Evolutionary conservation across 352 stramenopile species (phyloP).

Genomic region (Pythium aristosporum): DNA sequence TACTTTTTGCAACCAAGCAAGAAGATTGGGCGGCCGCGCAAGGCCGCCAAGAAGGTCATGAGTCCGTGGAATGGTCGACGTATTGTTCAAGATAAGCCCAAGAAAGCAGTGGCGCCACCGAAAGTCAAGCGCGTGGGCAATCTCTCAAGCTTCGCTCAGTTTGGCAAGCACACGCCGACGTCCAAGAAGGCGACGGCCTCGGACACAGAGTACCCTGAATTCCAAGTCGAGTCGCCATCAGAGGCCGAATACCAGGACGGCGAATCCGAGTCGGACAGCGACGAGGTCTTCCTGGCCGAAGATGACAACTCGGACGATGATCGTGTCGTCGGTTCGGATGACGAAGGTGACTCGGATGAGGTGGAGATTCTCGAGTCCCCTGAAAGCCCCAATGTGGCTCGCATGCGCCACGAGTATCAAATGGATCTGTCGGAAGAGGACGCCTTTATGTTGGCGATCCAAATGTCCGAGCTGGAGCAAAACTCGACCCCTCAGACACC

Average conservation of each 20-base stretch:
- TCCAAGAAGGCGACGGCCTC: slow-evolving; percentile 24
- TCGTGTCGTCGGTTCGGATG: slow-evolving; percentile 39
- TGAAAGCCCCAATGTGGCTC: slow-evolving; percentile 34
- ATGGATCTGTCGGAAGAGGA: slow-evolving; percentile 46
- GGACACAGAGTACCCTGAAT: slow-evolving; percentile 33
- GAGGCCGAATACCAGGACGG: slow-evolving; percentile 49
- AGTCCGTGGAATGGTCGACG: slow-evolving; percentile 25
- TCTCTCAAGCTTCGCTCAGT: slow-evolving; percentile 41
- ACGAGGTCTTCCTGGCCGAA: slow-evolving; percentile 46
- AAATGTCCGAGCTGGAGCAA: slow-evolving; percentile 46
- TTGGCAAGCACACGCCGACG: slow-evolving; percentile 29
- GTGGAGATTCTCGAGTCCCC: slow-evolving; percentile 14
- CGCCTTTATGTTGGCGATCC: slow-evolving; percentile 41
- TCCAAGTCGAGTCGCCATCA: slow-evolving; percentile 28
- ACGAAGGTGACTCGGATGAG: slow-evolving; percentile 36
- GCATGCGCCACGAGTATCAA: slow-evolving; percentile 40
- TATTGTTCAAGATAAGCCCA: slow-evolving; percentile 22
- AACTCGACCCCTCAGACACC: slow-evolving; percentile 6
- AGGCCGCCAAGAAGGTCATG: background rate
- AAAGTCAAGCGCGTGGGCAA: slow-evolving; percentile 28
- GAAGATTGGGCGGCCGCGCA: slow-evolving; percentile 49
- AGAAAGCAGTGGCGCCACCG: slow-evolving; percentile 21
- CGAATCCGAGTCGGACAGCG: slow-evolving; percentile 42
- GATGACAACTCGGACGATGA: slow-evolving; percentile 69
- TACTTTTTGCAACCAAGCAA: slow-evolving; percentile 53